phyloP scores from a whole-genome alignment of 1,139 yeast genomes.

The Lodderomyces parapsilosis region DNA sequence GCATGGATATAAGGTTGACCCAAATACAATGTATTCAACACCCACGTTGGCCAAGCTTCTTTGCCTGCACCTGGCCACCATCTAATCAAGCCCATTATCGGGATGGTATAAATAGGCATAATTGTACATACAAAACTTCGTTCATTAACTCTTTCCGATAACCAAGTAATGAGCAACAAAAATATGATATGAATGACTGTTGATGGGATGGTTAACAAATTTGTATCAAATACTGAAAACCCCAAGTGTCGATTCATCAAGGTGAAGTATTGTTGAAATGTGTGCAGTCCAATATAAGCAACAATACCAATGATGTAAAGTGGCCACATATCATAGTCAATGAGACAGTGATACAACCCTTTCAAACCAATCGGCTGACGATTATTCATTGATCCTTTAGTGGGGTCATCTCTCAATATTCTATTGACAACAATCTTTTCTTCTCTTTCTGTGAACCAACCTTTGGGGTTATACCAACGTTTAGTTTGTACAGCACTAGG shows the following conservation, averaged over 20 bases:
- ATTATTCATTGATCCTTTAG: slow-evolving; percentile 68
- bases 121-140: slow-evolving; percentile 31
- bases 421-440: slow-evolving; percentile 61
- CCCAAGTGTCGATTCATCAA: slow-evolving; percentile 52
- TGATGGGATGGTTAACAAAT: slow-evolving; percentile 42
- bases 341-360: slow-evolving; percentile 37
- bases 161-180: slow-evolving; percentile 28
- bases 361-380: slow-evolving; percentile 50
- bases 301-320: slow-evolving; percentile 51
- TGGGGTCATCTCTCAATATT: slow-evolving; percentile 64
- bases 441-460: too few relatives aligned
- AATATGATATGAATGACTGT: slow-evolving; percentile 29
- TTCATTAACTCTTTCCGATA: slow-evolving; percentile 38
- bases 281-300: slow-evolving; percentile 40
- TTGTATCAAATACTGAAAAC: slow-evolving; percentile 53
- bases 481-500: too few relatives aligned
- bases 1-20: slow-evolving; percentile 55
- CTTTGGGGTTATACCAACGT: too few relatives aligned
- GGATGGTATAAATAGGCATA: slow-evolving; percentile 38
- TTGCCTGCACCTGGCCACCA: slow-evolving; percentile 52
- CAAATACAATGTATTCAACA: slow-evolving; percentile 42
- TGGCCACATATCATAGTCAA: slow-evolving; percentile 61
- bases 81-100: slow-evolving; percentile 41
- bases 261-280: slow-evolving; percentile 19
- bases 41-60: slow-evolving; percentile 53